Evolutionary conservation across 176 grass and related monocot species (phyloP), one percentile per base, ranked within the genome.

Genomic region (Raddia guianensis): DNA sequence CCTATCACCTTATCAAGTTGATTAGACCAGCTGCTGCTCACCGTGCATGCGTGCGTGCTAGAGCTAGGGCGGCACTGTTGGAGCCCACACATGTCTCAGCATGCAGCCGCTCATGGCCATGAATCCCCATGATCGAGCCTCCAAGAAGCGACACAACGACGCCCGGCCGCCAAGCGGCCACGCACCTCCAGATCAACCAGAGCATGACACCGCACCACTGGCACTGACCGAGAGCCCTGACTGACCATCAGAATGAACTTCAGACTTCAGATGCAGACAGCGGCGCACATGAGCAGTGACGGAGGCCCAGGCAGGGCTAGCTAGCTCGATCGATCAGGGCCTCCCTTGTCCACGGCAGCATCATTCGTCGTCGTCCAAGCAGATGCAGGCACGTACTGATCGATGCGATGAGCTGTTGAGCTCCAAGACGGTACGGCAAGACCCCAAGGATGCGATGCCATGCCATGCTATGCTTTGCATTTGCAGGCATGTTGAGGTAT

Each of bases 31-130:
- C n/a, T 14, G 27, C 15, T 58, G 54, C 76, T 54, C 9, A 45
- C 35, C 53, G 8, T 42, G 66, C 43, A 21, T 68, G 16, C 42
- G 8, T 37, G 33, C 34, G 27, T 27, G 27, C 51, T 54, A 40
- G 4, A 40, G 37, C 37, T 27, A 47, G 19, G 51, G 72, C 3
- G 49, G 44, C 34, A 37, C 45, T 58, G 13, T 40, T 70, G 32
- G 79, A 81, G 61, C 54, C 51, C 78, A 82, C 78, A 82, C 63
- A 87, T 76, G 85, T 54, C 15, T 47, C 63, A 63, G 68, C 27
- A 27, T 27, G 27, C 68, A 47, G 46, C 49, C 37, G 37, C 1
- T 27, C 27, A 27, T 73, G 27, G 45, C 67, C 51, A 73, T 15
- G 49, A 83, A 32, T 51, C 32, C 83, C 86, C 68, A 73, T 60